phyloP scores from a whole-genome alignment of 345 rosid species.

The Excoecaria agallocha region DNA sequence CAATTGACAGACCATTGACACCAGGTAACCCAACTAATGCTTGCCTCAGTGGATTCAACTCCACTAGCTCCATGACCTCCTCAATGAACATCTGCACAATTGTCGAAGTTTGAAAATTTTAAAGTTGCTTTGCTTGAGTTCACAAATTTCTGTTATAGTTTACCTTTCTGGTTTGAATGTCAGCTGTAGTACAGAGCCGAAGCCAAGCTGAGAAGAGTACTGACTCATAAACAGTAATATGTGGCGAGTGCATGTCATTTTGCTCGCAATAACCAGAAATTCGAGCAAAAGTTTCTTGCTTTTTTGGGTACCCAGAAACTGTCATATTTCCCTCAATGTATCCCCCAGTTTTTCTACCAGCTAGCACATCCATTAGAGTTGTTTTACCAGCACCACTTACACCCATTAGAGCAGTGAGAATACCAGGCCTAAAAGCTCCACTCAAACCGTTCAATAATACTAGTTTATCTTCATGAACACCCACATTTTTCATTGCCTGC shows the following conservation, averaged over 20 bases:
- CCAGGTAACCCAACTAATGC: slow-evolving; percentile 82
- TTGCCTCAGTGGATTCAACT: slow-evolving; percentile 51
- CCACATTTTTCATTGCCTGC: slow-evolving; percentile 54
- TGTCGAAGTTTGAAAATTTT: neutral
- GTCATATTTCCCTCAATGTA: slow-evolving; percentile 56
- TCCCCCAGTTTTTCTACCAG: slow-evolving; percentile 76
- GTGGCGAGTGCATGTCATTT: slow-evolving; percentile 65
- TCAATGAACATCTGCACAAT: slow-evolving; percentile 34
- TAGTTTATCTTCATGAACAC: slow-evolving; percentile 48
- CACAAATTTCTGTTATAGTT: neutral
- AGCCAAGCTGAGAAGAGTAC: slow-evolving; percentile 71
- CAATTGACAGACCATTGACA: slow-evolving; percentile 68
- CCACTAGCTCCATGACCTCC: slow-evolving; percentile 89
- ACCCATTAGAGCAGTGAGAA: slow-evolving; percentile 73
- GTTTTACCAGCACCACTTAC: slow-evolving; percentile 78
- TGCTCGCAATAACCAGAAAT: slow-evolving; percentile 76
- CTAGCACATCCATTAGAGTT: slow-evolving; percentile 77
- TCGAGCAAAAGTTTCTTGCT: slow-evolving; percentile 70
- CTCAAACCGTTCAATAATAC: slow-evolving; percentile 59
- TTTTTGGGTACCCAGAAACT: slow-evolving; percentile 67
- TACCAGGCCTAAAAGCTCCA: slow-evolving; percentile 75
- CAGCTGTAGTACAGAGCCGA: slow-evolving; percentile 44
- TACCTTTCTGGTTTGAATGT: slow-evolving; percentile 50
- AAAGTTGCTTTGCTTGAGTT: neutral
- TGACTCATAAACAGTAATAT: slow-evolving; percentile 66